Conservation (phyloP, 1,284 basidiomycete species). For the Sanghuangporus weigelae region DNA sequence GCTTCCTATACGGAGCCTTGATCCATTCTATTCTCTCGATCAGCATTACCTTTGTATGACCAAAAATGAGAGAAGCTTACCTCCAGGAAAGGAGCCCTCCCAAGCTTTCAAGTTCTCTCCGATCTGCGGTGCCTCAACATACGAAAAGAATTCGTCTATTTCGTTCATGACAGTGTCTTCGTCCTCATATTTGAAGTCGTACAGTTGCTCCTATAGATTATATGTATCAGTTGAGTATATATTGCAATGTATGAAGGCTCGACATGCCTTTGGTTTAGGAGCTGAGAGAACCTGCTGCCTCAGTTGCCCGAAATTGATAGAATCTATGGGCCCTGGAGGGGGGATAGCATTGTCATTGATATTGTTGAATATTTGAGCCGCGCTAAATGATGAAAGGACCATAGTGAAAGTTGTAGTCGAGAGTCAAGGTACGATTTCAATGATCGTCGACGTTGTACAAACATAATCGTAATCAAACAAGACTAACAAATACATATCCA, state of each 20-base stretch:
- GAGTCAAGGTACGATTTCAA: not conserved
- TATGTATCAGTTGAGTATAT: not conserved
- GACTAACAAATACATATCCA: not conserved
- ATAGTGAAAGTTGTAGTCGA: slow-evolving; percentile 2
- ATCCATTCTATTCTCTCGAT: slow-evolving; percentile 64
- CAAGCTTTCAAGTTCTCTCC: slow-evolving; percentile 86
- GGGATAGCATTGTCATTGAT: not conserved
- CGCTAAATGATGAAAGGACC: slow-evolving; percentile 9
- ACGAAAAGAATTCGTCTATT: slow-evolving; percentile 98
- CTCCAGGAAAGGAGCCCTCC: slow-evolving; percentile 75
- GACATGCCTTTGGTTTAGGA: slow-evolving; percentile 70
- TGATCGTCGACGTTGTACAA: not conserved
- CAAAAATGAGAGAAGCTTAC: slow-evolving; percentile 33
- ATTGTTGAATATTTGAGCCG: slow-evolving; percentile 7
- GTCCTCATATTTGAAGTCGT: slow-evolving; percentile 91
- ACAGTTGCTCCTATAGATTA: slow-evolving; percentile 64
- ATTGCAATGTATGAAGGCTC: not conserved
- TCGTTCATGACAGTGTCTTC: slow-evolving; percentile 94
- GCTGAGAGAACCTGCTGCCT: slow-evolving; percentile 65
- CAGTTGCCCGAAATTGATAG: slow-evolving; percentile 78
- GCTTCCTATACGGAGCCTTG: slow-evolving; percentile 51
- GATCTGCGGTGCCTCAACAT: slow-evolving; percentile 91
- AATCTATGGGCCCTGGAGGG: slow-evolving; percentile 40
- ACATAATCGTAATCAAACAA: not conserved
- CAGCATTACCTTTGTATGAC: slow-evolving; percentile 5